Percentiles rank a stretch among this genome's conserved stretches.
These are phyloP conservation scores for Rhizoclosmatium globosum DNA, from an alignment of 192 early-diverging fungal genomes.

Conservation along the genomic window DNA sequence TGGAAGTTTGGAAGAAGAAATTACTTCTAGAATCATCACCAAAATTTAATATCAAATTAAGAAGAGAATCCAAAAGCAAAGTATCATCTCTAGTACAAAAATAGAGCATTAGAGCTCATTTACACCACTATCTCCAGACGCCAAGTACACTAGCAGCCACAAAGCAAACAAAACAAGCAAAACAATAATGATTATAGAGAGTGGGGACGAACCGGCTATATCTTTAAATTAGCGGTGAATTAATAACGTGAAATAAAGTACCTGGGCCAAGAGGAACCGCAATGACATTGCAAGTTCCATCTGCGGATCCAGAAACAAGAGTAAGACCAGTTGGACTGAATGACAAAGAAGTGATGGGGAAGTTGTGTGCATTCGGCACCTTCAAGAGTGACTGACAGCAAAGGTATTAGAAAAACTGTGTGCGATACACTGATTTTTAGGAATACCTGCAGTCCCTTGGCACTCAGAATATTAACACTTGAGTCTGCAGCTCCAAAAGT, in stretches of 20 bases:
- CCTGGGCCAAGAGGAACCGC: constrained; percentile 16
- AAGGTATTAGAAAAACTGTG: background rate
- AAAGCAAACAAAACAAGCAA: constrained; percentile 36
- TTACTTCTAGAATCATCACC: too few relatives aligned
- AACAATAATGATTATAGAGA: constrained; percentile 2
- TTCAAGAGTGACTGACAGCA: constrained; percentile 57
- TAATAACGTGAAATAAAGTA: background rate
- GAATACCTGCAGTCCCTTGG: constrained; percentile 62
- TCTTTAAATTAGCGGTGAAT: too few relatives aligned
- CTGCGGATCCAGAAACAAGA: constrained; percentile 83
- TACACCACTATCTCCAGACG: constrained; percentile 27
- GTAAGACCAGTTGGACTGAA: constrained; percentile 72
- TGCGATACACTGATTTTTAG: background rate
- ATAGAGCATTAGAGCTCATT: constrained; percentile 15
- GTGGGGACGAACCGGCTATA: background rate
- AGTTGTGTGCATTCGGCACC: constrained; percentile 76
- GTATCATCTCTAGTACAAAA: background rate
- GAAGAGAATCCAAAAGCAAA: background rate
- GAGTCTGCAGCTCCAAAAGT: constrained; percentile 80
- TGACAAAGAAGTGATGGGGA: constrained; percentile 79
- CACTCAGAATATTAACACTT: constrained; percentile 70
- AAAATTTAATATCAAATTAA: too few relatives aligned
- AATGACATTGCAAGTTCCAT: constrained; percentile 64
- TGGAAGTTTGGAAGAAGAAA: too few relatives aligned
- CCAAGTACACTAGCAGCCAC: constrained; percentile 31